Evolutionary conservation across 345 rosid genomes (phyloP).

Genomic region (Diplotaxis tenuifolia): DNA sequence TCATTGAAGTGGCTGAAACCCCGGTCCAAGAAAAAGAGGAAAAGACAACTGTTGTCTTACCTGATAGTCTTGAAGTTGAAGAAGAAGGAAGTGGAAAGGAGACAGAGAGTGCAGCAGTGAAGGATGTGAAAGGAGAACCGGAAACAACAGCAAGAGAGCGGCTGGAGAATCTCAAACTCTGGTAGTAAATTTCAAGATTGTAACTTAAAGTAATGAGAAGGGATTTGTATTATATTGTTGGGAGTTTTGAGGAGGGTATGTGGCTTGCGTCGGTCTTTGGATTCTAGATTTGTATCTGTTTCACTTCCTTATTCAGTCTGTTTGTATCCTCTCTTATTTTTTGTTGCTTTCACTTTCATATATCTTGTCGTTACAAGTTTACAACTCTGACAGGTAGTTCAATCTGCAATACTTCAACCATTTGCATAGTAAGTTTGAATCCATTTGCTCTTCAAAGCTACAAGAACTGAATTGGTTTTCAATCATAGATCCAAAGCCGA

Average conservation of each 20-base stretch:
- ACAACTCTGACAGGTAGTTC: background rate
- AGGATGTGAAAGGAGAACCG: constrained; percentile 37
- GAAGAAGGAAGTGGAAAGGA: constrained; percentile 32
- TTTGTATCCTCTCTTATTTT: constrained; percentile 8
- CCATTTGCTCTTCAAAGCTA: background rate
- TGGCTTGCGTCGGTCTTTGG: constrained; percentile 17
- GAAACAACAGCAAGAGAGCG: constrained; percentile 42
- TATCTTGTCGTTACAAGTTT: background rate
- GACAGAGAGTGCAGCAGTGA: constrained; percentile 23
- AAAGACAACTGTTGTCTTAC: constrained; percentile 8
- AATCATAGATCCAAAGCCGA: background rate
- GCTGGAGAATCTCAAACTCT: constrained; percentile 58
- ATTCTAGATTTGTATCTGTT: constrained; percentile 32
- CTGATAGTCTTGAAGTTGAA: constrained; percentile 21
- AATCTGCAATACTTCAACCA: background rate
- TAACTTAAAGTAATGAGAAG: constrained; percentile 23
- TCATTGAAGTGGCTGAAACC: constrained; percentile 19
- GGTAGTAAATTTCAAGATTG: constrained; percentile 14
- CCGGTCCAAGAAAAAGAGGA: constrained; percentile 5
- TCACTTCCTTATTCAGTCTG: constrained; percentile 16
- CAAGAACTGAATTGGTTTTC: background rate
- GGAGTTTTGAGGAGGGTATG: constrained; percentile 26
- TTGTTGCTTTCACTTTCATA: background rate
- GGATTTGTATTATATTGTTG: constrained; percentile 38
- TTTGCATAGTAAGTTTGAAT: background rate